These are phyloP conservation scores for Adansonia grandidieri DNA, from an alignment of 441 rosid species.

Conservation along the genomic window DNA sequence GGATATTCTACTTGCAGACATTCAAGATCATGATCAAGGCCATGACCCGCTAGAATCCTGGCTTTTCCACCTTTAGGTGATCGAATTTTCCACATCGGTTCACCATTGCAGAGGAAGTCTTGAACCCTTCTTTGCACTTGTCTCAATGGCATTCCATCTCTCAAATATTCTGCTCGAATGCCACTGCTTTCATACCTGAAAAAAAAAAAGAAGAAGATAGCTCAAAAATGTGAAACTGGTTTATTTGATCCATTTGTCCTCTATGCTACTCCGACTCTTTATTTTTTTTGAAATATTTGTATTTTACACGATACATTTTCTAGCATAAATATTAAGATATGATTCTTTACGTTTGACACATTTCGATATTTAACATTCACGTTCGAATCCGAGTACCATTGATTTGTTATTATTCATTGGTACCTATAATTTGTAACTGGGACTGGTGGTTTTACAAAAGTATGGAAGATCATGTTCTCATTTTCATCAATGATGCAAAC, in stretches of 20 bases:
- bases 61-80: slow-evolving; percentile 66
- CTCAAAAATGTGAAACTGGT: not conserved
- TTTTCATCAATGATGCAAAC: slow-evolving; percentile 74
- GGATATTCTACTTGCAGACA: slow-evolving; percentile 78
- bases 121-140: slow-evolving; percentile 77
- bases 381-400: too few relatives aligned
- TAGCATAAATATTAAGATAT: too few relatives aligned
- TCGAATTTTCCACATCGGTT: slow-evolving; percentile 85
- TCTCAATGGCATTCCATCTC: slow-evolving; percentile 71
- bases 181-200: slow-evolving; percentile 77
- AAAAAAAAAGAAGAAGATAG: not conserved
- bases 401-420: not conserved
- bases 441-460: slow-evolving; percentile 72
- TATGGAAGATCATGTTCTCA: slow-evolving; percentile 73
- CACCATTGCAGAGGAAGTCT: slow-evolving; percentile 84
- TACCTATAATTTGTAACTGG: slow-evolving; percentile 73
- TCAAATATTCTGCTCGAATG: slow-evolving; percentile 64
- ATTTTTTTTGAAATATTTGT: too few relatives aligned
- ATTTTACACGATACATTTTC: too few relatives aligned
- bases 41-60: slow-evolving; percentile 92
- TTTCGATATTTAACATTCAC: too few relatives aligned
- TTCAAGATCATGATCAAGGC: slow-evolving; percentile 75
- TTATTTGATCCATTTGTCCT: too few relatives aligned
- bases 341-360: too few relatives aligned
- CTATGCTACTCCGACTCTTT: too few relatives aligned